A percentile compares a stretch with the other conserved stretches of the same genome.
Conservation (phyloP, 257 asterid species). For the Agastache rugosa region DNA sequence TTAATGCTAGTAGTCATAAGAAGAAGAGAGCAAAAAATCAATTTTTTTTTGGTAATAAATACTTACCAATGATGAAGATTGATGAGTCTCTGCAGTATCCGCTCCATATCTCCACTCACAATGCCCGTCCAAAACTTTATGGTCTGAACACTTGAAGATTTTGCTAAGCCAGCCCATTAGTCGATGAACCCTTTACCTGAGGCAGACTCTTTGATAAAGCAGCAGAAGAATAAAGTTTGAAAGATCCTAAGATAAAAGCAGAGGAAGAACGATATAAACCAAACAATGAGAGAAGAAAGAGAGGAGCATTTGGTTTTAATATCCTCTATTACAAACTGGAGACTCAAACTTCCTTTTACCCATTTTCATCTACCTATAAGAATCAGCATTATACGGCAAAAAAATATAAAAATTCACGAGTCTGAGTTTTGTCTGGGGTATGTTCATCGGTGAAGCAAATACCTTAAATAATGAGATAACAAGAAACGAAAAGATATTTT, state of each 20-base stretch:
- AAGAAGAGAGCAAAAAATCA: neutral
- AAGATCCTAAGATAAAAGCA: slow-evolving; percentile 10
- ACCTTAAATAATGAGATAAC: slow-evolving; percentile 10
- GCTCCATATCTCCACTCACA: slow-evolving; percentile 63
- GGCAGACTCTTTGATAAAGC: slow-evolving; percentile 28
- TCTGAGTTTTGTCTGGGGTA: neutral
- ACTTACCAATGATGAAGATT: slow-evolving; percentile 70
- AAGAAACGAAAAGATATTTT: neutral
- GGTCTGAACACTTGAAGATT: slow-evolving; percentile 68
- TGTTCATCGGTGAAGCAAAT: slow-evolving; percentile 11
- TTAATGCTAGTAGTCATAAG: neutral
- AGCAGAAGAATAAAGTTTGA: slow-evolving; percentile 8
- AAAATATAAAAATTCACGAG: neutral
- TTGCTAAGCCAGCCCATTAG: slow-evolving; percentile 90
- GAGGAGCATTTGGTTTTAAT: neutral
- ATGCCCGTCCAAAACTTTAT: slow-evolving; percentile 61
- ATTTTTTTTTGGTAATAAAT: slow-evolving; percentile 1
- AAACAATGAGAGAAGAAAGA: neutral
- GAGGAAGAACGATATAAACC: slow-evolving; percentile 4
- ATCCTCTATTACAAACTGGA: slow-evolving; percentile 10
- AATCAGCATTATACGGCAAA: neutral
- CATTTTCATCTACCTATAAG: neutral
- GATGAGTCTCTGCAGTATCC: slow-evolving; percentile 52
- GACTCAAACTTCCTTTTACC: neutral
- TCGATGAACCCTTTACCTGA: slow-evolving; percentile 48